Evolutionary conservation across 2,329 filamentous ascomycete species (phyloP), one percentile per base, ranked within the genome.

Genomic region (Fusarium humuli): DNA sequence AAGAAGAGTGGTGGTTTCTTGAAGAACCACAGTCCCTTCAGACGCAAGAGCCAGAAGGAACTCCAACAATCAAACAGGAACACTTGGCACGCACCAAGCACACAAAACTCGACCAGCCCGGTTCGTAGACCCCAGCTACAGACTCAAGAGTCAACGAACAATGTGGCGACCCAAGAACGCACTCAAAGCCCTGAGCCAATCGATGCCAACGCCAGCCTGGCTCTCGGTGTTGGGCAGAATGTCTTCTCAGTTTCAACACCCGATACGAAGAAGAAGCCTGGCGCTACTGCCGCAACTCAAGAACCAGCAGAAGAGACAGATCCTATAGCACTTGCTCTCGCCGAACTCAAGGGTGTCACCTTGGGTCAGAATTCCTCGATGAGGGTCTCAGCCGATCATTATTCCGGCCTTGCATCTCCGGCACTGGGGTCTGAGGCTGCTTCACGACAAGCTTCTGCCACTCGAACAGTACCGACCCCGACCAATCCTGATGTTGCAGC

Each of bases 311-410:
- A 92, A 29, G 91, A 94, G 25, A 81, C 87, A 18, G 96, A 99
- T 75, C 96, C 96, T 0, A 97, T 99, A 76, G 96, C 95, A 5
- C 88, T 93, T 73, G 97, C 96, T 25, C 85, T 99, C 10, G 96
- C 95, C 13, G 95, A 99, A 76, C 86, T 99, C 37, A 98, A 97
- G 82, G 93, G 91, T 1, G 92, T 94, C 7, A 86, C 85, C 1
- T 84, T 92, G 14, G 87, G 84, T 18, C 98, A 98, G 80, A 91
- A 94, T 73, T 88, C 93, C 9, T 91, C 90, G 6, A 86, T 88
- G 50, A 90, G 97, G n/a, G 89, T 97, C 65, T 97, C 96, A n/a
- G 96, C 94, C 20, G 97, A 99, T 79, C 90, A 93, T 65, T 98
- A 97, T 80, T 93, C 97, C 77, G 95, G 96, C n/a, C 91, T 99